Percentiles rank a stretch among this genome's conserved stretches.
phyloP scores from a whole-genome alignment of 768 basidiomycete species.

The Kwoniella botswanensis region DNA sequence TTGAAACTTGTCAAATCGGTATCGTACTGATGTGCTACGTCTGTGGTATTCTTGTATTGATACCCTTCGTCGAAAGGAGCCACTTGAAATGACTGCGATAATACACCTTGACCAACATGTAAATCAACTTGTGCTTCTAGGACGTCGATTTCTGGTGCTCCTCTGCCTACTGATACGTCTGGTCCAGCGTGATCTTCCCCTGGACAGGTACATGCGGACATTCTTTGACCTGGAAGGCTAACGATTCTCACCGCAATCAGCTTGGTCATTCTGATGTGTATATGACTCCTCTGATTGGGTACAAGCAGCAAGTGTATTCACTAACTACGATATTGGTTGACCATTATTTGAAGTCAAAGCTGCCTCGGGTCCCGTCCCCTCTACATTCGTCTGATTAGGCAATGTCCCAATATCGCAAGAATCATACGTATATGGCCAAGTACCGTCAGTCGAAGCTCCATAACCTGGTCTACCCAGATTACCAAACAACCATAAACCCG shows the following conservation, averaged over 20 bases:
- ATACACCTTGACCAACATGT: slow-evolving; percentile 61
- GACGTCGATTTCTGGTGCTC: slow-evolving; percentile 87
- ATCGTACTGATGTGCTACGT: slow-evolving; percentile 49
- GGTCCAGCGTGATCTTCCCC: slow-evolving; percentile 88
- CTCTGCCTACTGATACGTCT: slow-evolving; percentile 75
- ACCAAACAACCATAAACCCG: slow-evolving; percentile 84
- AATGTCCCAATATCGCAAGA: slow-evolving; percentile 85
- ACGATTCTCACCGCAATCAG: neutral
- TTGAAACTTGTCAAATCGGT: slow-evolving; percentile 57
- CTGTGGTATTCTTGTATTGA: slow-evolving; percentile 57
- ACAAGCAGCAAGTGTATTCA: neutral
- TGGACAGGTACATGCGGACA: slow-evolving; percentile 86
- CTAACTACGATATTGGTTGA: slow-evolving; percentile 47
- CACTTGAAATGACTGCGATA: slow-evolving; percentile 79
- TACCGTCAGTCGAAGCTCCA: slow-evolving; percentile 86
- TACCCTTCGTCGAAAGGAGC: slow-evolving; percentile 77
- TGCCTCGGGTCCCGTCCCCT: slow-evolving; percentile 41
- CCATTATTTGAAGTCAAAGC: slow-evolving; percentile 40
- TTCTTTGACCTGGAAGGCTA: slow-evolving; percentile 77
- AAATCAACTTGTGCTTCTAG: slow-evolving; percentile 70
- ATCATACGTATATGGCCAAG: slow-evolving; percentile 84
- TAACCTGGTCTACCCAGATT: slow-evolving; percentile 87
- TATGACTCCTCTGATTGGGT: neutral
- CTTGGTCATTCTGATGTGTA: neutral
- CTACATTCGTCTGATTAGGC: slow-evolving; percentile 45